Evolutionary conservation across 2,329 filamentous ascomycete genomes (phyloP).

Genomic region (Colletotrichum lindemuthianum): DNA sequence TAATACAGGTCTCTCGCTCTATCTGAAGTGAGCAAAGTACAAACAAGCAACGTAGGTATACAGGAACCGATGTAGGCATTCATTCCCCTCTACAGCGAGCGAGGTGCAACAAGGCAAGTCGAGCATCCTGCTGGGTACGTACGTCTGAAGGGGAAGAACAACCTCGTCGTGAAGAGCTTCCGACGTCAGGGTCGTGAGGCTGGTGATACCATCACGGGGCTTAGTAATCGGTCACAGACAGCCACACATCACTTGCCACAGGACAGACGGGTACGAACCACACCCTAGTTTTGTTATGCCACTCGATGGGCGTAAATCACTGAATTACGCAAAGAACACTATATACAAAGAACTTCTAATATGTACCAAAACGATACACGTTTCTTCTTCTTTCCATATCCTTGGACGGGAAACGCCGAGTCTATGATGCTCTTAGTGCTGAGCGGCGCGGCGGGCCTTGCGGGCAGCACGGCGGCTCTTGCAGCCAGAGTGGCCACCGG

Average conservation of each 20-base stretch:
- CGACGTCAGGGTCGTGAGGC: too few relatives aligned
- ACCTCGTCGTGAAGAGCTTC: too few relatives aligned
- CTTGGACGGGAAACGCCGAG: neutral
- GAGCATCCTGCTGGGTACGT: too few relatives aligned
- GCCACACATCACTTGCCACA: neutral
- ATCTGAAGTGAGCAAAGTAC: too few relatives aligned
- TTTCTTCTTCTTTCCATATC: conserved; percentile 6
- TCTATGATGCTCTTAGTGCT: conserved; percentile 18
- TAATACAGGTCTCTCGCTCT: too few relatives aligned
- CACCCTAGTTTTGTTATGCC: conserved; percentile 21
- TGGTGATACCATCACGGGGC: too few relatives aligned
- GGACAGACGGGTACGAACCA: conserved; percentile 5
- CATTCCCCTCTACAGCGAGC: too few relatives aligned
- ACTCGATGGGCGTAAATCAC: conserved; percentile 25
- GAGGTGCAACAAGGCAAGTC: too few relatives aligned
- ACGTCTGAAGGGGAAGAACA: too few relatives aligned
- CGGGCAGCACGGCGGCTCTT: conserved; percentile 34
- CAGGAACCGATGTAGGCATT: too few relatives aligned
- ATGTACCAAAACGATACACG: conserved; percentile 26
- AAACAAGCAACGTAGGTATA: too few relatives aligned
- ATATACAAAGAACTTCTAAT: conserved; percentile 34
- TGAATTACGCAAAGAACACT: conserved; percentile 29
- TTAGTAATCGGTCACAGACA: too few relatives aligned
- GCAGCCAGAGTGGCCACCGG: conserved; percentile 17
- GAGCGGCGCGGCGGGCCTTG: conserved; percentile 35